phyloP scores from a whole-genome alignment of 306 rosid genomes.

The Cicer pinnatifidum region DNA sequence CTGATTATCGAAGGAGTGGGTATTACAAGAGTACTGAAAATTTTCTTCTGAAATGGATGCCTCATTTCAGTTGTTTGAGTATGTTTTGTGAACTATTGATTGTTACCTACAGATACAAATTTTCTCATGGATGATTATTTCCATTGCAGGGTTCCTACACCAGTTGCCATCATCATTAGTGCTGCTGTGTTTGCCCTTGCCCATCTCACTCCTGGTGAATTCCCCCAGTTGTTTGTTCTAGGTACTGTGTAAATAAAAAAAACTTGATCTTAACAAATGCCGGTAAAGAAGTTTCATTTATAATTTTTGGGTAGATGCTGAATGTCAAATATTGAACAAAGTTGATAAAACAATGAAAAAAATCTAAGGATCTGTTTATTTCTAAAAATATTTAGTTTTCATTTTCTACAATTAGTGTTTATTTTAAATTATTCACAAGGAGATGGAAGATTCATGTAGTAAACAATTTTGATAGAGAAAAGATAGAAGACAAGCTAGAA shows the following conservation, averaged over 20 bases:
- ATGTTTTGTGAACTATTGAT: not conserved
- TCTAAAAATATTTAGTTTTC: no score
- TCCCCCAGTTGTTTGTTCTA: slow-evolving; percentile 92
- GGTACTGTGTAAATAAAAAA: slow-evolving; percentile 55
- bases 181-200: slow-evolving; percentile 92
- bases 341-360: not conserved
- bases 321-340: not conserved
- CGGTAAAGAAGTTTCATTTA: slow-evolving; percentile 5
- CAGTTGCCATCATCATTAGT: slow-evolving; percentile 75
- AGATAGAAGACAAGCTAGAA: no score
- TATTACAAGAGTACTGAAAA: slow-evolving; percentile 1
- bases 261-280: slow-evolving; percentile 13
- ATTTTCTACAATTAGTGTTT: no score
- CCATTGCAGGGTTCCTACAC: slow-evolving; percentile 86
- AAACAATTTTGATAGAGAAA: no score
- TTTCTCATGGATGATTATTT: slow-evolving; percentile 14
- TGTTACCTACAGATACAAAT: not conserved
- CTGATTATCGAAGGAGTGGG: not conserved
- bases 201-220: slow-evolving; percentile 97
- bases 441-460: no score
- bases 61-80: slow-evolving; percentile 10
- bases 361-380: no score
- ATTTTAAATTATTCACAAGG: no score
- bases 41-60: not conserved
- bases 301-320: slow-evolving; percentile 7